Conservation (phyloP, 257 asterid genomes). For the Nicotiana undulata region DNA sequence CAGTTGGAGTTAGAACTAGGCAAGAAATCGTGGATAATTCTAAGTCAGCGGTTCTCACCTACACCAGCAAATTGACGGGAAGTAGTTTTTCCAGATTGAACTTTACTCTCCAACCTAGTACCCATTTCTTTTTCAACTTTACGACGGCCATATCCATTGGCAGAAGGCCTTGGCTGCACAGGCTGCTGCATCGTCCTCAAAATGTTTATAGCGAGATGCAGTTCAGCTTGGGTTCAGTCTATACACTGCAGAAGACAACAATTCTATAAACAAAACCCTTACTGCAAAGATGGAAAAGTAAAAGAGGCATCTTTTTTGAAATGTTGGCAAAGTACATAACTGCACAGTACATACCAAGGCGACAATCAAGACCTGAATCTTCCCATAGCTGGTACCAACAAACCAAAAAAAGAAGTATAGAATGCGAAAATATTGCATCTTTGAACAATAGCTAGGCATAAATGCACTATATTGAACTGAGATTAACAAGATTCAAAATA, state of each 20-base stretch:
- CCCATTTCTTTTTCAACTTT: constrained; percentile 12
- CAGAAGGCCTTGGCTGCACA: constrained; percentile 56
- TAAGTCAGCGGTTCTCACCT: constrained; percentile 40
- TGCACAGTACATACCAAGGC: neutral
- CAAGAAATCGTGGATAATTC: neutral
- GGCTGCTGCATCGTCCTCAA: constrained; percentile 62
- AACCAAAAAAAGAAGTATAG: neutral
- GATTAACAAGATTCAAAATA: neutral
- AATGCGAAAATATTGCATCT: neutral
- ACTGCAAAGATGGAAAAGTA: neutral
- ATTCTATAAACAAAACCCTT: neutral
- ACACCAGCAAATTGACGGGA: constrained; percentile 25
- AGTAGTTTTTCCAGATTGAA: constrained; percentile 48
- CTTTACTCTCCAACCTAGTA: constrained; percentile 14
- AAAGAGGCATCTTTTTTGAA: neutral
- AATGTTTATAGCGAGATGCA: constrained; percentile 2
- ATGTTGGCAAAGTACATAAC: neutral
- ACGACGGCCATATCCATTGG: constrained; percentile 77
- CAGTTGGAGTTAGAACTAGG: constrained; percentile 6
- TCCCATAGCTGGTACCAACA: neutral
- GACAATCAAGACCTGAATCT: neutral
- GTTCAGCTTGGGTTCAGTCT: neutral
- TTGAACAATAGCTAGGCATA: neutral
- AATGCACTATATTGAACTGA: neutral
- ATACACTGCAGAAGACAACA: neutral